Base-by-base conservation (phyloP, 1,139 yeast genomes). In the Yamadazyma siamensis region DNA sequence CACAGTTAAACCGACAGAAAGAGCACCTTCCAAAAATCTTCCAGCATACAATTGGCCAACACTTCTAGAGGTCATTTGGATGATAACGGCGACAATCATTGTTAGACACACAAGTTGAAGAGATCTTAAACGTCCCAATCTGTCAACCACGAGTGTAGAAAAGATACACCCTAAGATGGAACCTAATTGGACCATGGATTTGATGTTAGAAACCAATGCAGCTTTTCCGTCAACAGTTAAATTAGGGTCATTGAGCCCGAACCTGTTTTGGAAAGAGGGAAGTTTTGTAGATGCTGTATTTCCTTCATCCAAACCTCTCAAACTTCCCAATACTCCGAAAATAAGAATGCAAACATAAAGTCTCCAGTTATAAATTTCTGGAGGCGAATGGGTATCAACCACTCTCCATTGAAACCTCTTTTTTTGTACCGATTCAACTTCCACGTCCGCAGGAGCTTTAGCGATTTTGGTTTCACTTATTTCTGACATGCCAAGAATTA, bases 261-360 rank as follows among this genome's bases (percentile, higher is more conserved):
- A 71, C 35, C 49, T 54, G 3, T 43, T 28, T 25, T 46, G 49
- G 47, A 74, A 74, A 2, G 68, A 51, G 39, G 65, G 75, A 3
- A 70, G 62, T 22, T 65, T 56, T 3, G 62, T 50, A 7, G 76
- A 76, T 10, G 74, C 46, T 13, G 59, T 56, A 35, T 56, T 55
- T 23, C 80, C 80, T 47, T 74, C 80, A 46, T 75, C 80, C 31
- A 61, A 64, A n/a, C 80, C 80, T 45, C 80, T 53, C 8, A 77
- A 76, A 11, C 70, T 60, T 5, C 80, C 79, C 27, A 73, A 50
- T 10, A 75, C 46, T 23, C 80, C 80, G 49, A 74, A 75, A 11
- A 71, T 64, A 26, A 67, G 51, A 8, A 73, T 65, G 3, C 73
- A 62, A 15, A 65, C 38, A 40, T 56, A 65, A 17, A 72, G 51